Base-by-base conservation (phyloP, 2,329 filamentous ascomycete genomes). In the Polychaeton citri region DNA sequence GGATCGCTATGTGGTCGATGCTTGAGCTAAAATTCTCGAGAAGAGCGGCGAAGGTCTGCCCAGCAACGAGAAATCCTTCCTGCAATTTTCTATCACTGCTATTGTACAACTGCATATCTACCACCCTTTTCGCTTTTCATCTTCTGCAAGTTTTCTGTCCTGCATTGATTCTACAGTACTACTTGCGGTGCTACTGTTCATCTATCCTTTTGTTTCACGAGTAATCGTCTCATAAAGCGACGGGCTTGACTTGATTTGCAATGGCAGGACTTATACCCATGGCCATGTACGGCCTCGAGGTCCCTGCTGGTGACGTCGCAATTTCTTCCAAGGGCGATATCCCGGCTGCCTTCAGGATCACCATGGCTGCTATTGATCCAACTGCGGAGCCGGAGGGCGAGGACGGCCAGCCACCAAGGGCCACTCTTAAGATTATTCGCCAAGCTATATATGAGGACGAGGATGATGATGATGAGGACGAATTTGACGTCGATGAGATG, bases 341-440 rank as follows among this genome's bases (percentile, higher is more conserved):
- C 53, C 82, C 83, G 57, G 83, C 85, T 42, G 82, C 82, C 60
- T 92, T 95, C 67, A 85, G 85, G 60, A 85, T 98, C 57, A 96
- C 87, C 54, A 98, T 98, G 90, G 90, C 92, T 53, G 90, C 90
- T 47, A 80, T 98, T 59, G 88, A 98, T 59, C 90, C 90, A 39
- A 85, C 76, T 53, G 82, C 82, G 51, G 70, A 76, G 46, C 54
- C 63, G 18, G 58, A 63, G 47, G 54, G 59, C 37, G 58, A 61
- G 32, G 57, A 60, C 21, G 56, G 59, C 38, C 48, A 44, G 12
- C 62, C 76, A 43, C 73, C 79, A 50, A 81, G 87, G 50, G 81
- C 90, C 36, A 98, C 90, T 35, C 69, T 98, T 53, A 94, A 90
- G 67, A 72, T 98, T 49, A 72, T 96, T 58, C 88, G 88, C 60